Percentiles rank a stretch among this genome's conserved stretches.
These are phyloP conservation scores for Phyllosticta citriasiana DNA, from an alignment of 2,329 filamentous ascomycete species.

Conservation along the genomic window DNA sequence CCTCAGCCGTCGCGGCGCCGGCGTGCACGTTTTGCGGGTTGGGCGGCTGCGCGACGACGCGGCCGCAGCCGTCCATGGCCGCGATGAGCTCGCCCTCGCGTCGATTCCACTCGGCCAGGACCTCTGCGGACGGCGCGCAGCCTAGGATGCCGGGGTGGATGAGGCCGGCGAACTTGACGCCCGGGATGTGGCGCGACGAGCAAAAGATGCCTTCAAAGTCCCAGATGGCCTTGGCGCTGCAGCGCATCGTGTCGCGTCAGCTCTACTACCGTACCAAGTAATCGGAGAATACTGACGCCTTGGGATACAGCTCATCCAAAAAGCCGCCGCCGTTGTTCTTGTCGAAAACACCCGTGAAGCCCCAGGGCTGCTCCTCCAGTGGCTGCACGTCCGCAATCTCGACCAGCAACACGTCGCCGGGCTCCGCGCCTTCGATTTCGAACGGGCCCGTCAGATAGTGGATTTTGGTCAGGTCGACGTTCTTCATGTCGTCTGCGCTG, in stretches of 20 bases:
- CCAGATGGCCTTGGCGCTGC: conserved; percentile 64
- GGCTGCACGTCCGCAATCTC: conserved; percentile 93
- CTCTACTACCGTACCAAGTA: neutral
- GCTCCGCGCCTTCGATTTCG: conserved; percentile 72
- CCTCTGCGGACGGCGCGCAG: conserved; percentile 69
- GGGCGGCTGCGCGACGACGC: conserved; percentile 69
- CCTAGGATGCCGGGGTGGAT: conserved; percentile 90
- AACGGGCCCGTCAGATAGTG: conserved; percentile 89
- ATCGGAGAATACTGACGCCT: conserved; percentile 47
- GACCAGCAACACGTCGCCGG: conserved; percentile 74
- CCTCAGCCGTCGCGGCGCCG: conserved; percentile 48
- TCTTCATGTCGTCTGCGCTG: conserved; percentile 74
- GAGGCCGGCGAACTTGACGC: conserved; percentile 77
- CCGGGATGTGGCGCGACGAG: conserved; percentile 61
- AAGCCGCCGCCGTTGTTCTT: conserved; percentile 80
- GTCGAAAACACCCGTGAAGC: conserved; percentile 76
- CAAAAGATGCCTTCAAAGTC: conserved; percentile 73
- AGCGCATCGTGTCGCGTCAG: neutral
- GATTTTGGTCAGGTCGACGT: conserved; percentile 73
- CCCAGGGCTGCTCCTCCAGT: conserved; percentile 77
- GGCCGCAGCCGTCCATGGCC: conserved; percentile 52
- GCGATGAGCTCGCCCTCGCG: conserved; percentile 73
- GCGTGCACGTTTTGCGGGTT: conserved; percentile 63
- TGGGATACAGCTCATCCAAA: conserved; percentile 75
- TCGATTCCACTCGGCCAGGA: conserved; percentile 73